phyloP scores from a whole-genome alignment of 192 early-diverging fungal species.

The Linnemannia schmuckeri region DNA sequence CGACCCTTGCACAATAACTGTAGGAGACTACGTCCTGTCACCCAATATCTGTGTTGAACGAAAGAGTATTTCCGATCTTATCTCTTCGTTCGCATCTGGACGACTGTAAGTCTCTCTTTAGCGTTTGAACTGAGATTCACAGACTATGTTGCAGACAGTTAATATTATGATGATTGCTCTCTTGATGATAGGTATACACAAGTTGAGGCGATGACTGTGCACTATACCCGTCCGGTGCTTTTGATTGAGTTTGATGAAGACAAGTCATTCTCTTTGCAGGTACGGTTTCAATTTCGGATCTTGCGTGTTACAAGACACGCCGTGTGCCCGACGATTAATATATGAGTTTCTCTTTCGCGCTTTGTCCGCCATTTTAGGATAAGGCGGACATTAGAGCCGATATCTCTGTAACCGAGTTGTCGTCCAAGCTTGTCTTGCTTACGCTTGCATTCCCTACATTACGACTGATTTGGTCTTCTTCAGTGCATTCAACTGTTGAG shows the following conservation, averaged over 20 bases:
- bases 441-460: slow-evolving; percentile 88
- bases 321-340: slow-evolving; percentile 6
- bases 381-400: slow-evolving; percentile 63
- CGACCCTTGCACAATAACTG: slow-evolving; percentile 85
- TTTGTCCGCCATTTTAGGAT: slow-evolving; percentile 36
- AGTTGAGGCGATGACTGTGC: slow-evolving; percentile 86
- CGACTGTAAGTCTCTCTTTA: slow-evolving; percentile 72
- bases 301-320: background rate
- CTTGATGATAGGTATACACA: slow-evolving; percentile 75
- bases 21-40: slow-evolving; percentile 95
- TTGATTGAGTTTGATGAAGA: slow-evolving; percentile 94
- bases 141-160: background rate
- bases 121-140: background rate
- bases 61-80: slow-evolving; percentile 91
- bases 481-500: slow-evolving; percentile 85
- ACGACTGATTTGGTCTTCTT: slow-evolving; percentile 88
- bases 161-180: background rate
- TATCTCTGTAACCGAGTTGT: slow-evolving; percentile 72
- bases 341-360: background rate
- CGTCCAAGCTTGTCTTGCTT: slow-evolving; percentile 82
- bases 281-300: slow-evolving; percentile 39
- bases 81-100: slow-evolving; percentile 85
- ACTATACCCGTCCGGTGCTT: slow-evolving; percentile 85
- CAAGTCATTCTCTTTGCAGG: slow-evolving; percentile 84
- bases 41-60: slow-evolving; percentile 91